Conservation (phyloP, 1,284 basidiomycete species). For the Phaffia rhodozyma region DNA sequence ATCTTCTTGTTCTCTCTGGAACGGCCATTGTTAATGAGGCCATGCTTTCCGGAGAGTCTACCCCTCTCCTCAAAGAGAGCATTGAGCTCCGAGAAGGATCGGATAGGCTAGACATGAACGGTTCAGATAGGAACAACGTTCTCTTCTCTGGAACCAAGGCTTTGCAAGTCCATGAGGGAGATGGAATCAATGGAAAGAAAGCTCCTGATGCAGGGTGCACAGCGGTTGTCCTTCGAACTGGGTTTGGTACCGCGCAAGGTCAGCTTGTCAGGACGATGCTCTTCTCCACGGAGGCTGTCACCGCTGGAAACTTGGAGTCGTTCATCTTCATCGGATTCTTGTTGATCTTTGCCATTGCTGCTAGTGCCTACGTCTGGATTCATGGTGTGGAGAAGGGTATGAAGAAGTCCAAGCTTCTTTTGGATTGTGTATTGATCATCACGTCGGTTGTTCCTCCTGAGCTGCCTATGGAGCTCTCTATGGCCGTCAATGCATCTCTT, state of each 20-base stretch:
- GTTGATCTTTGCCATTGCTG: slow-evolving; percentile 88
- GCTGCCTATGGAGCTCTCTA: slow-evolving; percentile 85
- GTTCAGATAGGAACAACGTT: slow-evolving; percentile 70
- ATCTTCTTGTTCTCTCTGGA: slow-evolving; percentile 74
- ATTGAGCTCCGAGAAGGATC: slow-evolving; percentile 65
- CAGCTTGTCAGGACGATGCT: slow-evolving; percentile 95
- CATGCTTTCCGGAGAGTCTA: slow-evolving; percentile 93
- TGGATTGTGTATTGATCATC: slow-evolving; percentile 88
- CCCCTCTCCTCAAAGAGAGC: slow-evolving; percentile 83
- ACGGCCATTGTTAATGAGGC: slow-evolving; percentile 93
- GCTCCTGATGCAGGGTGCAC: slow-evolving; percentile 83
- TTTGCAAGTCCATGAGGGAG: slow-evolving; percentile 52
- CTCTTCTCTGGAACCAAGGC: slow-evolving; percentile 92
- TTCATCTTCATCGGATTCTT: slow-evolving; percentile 95
- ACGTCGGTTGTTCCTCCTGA: slow-evolving; percentile 94
- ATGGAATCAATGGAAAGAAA: slow-evolving; percentile 28
- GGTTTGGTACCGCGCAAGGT: slow-evolving; percentile 90
- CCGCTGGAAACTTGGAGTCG: slow-evolving; percentile 82
- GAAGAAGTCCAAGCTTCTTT: slow-evolving; percentile 81
- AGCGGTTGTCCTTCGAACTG: slow-evolving; percentile 82
- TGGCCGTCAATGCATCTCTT: slow-evolving; percentile 86
- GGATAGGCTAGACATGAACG: slow-evolving; percentile 72
- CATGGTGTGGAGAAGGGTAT: slow-evolving; percentile 81
- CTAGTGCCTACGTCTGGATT: slow-evolving; percentile 90
- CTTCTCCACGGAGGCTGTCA: slow-evolving; percentile 86